These are phyloP conservation scores for Casuarina equisetifolia DNA, from an alignment of 306 rosid genomes.

Conservation along the genomic window DNA sequence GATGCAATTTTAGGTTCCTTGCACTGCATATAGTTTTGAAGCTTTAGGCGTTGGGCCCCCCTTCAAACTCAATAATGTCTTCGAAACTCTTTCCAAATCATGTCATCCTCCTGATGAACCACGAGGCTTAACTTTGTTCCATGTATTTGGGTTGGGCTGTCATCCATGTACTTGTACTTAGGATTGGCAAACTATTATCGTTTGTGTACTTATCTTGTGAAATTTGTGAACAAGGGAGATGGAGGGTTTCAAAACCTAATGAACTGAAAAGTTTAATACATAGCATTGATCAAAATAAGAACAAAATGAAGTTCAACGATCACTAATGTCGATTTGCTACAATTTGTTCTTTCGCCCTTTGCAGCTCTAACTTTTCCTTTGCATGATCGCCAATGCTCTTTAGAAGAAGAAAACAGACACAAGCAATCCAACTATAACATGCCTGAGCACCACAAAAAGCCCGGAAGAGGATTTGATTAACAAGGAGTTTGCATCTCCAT, in stretches of 20 bases:
- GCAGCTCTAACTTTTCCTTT: neutral
- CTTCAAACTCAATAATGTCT: no score
- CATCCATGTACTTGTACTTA: no score
- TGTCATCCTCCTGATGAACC: no score
- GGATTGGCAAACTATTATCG: neutral
- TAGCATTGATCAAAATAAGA: neutral
- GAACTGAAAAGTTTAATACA: neutral
- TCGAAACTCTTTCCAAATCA: no score
- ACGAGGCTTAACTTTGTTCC: no score
- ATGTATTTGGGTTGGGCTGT: no score
- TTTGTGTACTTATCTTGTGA: no score
- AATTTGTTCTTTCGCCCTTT: neutral
- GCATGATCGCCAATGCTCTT: conserved; percentile 3
- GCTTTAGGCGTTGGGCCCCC: no score
- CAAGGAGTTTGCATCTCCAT: conserved; percentile 17
- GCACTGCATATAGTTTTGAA: no score
- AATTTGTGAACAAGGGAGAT: neutral
- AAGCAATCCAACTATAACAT: conserved; percentile 32
- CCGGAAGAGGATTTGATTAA: conserved; percentile 27
- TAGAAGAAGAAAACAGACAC: conserved; percentile 26
- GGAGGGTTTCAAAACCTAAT: neutral
- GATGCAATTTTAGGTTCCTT: no score
- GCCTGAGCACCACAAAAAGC: conserved; percentile 21
- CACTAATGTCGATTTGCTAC: neutral
- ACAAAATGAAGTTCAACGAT: neutral